phyloP scores from a whole-genome alignment of 2,329 filamentous ascomycete genomes.

The Phialocephala subalpina region DNA sequence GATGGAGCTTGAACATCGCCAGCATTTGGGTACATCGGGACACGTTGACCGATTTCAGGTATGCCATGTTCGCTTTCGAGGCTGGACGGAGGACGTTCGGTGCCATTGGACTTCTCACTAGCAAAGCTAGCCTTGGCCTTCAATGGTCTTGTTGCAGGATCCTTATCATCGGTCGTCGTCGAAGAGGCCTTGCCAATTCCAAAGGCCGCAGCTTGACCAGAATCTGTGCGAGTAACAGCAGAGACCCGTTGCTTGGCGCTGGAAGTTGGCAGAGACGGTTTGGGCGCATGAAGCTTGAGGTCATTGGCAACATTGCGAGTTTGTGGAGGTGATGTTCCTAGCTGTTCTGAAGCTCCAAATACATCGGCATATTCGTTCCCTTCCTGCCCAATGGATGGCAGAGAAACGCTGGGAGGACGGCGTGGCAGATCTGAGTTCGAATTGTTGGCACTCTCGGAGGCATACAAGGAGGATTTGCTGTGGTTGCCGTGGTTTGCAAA shows the following conservation, averaged over 20 bases:
- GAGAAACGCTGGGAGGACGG: constrained; percentile 76
- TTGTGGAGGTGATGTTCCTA: constrained; percentile 67
- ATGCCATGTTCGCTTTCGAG: constrained; percentile 85
- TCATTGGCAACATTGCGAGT: constrained; percentile 82
- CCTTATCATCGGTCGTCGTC: constrained; percentile 56
- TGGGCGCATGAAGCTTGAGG: constrained; percentile 87
- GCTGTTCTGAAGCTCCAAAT: constrained; percentile 54
- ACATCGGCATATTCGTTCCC: constrained; percentile 85
- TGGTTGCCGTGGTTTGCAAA: constrained; percentile 47
- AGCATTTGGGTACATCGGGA: constrained; percentile 91
- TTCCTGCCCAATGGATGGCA: constrained; percentile 89
- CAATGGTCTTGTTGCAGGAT: constrained; percentile 58
- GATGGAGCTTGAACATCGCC: constrained; percentile 97
- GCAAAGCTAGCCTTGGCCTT: constrained; percentile 70
- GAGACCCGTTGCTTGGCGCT: constrained; percentile 87
- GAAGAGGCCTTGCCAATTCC: constrained; percentile 76
- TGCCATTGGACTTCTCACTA: constrained; percentile 51
- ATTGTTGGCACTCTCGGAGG: constrained; percentile 46
- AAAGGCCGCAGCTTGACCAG: constrained; percentile 83
- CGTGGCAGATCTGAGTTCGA: constrained; percentile 53
- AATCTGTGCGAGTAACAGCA: constrained; percentile 89
- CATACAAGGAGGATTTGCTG: constrained; percentile 43
- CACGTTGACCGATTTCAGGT: constrained; percentile 88
- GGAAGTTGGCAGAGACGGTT: constrained; percentile 80
- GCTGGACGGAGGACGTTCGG: constrained; percentile 62